Evolutionary conservation across 2,329 filamentous ascomycete species (phyloP).

Genomic region (Colletotrichum melonis): DNA sequence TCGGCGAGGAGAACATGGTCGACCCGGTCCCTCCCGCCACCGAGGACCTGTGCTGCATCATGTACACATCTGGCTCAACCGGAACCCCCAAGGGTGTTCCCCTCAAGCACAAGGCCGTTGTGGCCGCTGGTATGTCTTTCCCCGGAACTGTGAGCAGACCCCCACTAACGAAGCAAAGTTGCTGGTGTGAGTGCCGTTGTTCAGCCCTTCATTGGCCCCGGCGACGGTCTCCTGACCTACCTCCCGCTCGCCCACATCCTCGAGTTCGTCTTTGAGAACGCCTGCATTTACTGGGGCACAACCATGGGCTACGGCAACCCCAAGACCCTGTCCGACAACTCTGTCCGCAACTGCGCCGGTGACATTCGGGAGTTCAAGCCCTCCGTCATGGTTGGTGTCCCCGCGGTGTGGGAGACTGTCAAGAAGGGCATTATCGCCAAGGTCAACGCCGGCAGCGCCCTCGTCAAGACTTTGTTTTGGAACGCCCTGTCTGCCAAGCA

Average conservation of each 20-base stretch:
- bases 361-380: constrained; percentile 90
- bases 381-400: constrained; percentile 86
- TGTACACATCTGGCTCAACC: constrained; percentile 83
- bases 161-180: constrained; percentile 56
- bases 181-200: constrained; percentile 83
- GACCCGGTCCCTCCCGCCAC: constrained; percentile 76
- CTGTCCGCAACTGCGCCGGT: constrained; percentile 86
- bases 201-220: constrained; percentile 80
- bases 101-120: constrained; percentile 78
- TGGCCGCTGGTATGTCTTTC: constrained; percentile 73
- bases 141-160: not conserved
- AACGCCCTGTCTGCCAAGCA: constrained; percentile 65
- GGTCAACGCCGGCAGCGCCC: constrained; percentile 74
- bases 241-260: constrained; percentile 90
- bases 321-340: constrained; percentile 84
- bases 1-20: constrained; percentile 71
- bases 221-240: constrained; percentile 84
- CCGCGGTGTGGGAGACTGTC: constrained; percentile 90
- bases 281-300: constrained; percentile 84
- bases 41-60: constrained; percentile 81
- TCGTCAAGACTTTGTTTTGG: constrained; percentile 82
- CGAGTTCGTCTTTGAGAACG: constrained; percentile 91
- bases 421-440: constrained; percentile 90
- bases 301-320: constrained; percentile 92
- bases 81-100: constrained; percentile 86